Percentiles rank a stretch among this genome's conserved stretches.
Evolutionary conservation across 1,139 yeast genomes (phyloP).

Genomic region (Meyerozyma sp.): DNA sequence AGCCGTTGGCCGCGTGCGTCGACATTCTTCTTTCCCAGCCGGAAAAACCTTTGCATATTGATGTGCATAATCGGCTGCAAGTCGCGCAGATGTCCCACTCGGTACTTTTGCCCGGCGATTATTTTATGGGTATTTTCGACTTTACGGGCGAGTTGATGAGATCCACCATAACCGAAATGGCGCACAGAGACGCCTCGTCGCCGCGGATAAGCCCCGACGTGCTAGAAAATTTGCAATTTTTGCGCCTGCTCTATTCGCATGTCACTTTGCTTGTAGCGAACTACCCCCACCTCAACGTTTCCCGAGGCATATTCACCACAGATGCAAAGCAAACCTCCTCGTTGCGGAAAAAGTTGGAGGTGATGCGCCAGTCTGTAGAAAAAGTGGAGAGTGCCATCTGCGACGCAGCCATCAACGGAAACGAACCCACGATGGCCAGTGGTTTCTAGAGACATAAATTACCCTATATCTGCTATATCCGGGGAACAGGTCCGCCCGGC

Average conservation of each 20-base stretch:
- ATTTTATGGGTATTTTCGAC: conserved; percentile 35
- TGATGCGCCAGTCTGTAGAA: conserved; percentile 19
- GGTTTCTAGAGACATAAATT: too few species aligned
- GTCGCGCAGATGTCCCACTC: conserved; percentile 7
- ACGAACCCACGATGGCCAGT: not conserved
- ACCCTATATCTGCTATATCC: conserved; percentile 33
- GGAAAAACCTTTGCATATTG: not conserved
- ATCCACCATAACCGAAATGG: conserved; percentile 19
- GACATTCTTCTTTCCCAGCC: not conserved
- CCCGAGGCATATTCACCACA: conserved; percentile 16
- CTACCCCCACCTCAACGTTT: conserved; percentile 18
- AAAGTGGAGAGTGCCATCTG: conserved; percentile 24
- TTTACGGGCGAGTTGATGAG: conserved; percentile 41
- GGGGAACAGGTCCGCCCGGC: conserved; percentile 76
- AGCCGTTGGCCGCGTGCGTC: not conserved
- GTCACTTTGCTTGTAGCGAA: conserved; percentile 10
- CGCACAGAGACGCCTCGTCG: not conserved
- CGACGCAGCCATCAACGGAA: conserved; percentile 9
- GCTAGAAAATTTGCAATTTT: conserved; percentile 11
- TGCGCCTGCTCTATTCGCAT: conserved; percentile 12
- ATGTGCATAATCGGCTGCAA: not conserved
- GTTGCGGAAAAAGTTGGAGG: conserved; percentile 20
- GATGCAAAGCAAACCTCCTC: conserved; percentile 13
- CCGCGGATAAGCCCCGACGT: conserved; percentile 7
- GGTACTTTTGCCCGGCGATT: conserved; percentile 18